Percentiles rank a stretch among this genome's conserved stretches.
Conservation (phyloP, 768 basidiomycete species). For the Rhodosporidiobolus sp. region DNA sequence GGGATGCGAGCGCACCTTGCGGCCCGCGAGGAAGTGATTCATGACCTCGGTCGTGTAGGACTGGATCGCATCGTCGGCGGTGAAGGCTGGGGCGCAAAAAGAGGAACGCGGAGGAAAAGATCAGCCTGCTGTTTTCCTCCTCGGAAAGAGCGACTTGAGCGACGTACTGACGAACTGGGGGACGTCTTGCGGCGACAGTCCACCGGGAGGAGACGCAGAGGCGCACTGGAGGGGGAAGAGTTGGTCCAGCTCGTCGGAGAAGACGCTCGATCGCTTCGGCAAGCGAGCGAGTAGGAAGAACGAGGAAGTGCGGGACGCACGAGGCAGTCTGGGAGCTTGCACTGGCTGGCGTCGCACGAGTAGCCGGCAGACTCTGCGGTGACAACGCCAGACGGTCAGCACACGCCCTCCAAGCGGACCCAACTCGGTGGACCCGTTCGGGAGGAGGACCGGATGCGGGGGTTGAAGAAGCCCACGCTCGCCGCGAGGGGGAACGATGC, state of each 20-base stretch:
- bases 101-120: too few species aligned
- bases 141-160: slow-evolving; percentile 53
- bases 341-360: slow-evolving; percentile 63
- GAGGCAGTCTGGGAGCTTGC: slow-evolving; percentile 65
- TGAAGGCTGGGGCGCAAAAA: slow-evolving; percentile 24
- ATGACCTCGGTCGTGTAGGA: slow-evolving; percentile 70
- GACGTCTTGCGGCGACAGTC: slow-evolving; percentile 60
- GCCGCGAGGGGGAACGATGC: neutral
- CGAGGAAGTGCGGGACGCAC: slow-evolving; percentile 30
- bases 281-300: neutral
- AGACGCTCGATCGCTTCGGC: too few species aligned
- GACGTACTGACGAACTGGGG: slow-evolving; percentile 40
- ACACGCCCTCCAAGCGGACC: neutral
- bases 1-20: slow-evolving; percentile 51
- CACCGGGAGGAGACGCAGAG: slow-evolving; percentile 69
- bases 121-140: neutral
- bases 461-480: neutral
- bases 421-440: neutral
- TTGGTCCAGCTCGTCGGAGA: too few species aligned
- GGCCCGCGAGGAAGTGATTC: slow-evolving; percentile 70
- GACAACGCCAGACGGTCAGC: neutral
- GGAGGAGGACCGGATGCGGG: neutral
- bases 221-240: slow-evolving; percentile 55
- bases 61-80: slow-evolving; percentile 58
- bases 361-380: slow-evolving; percentile 54